phyloP scores from a whole-genome alignment of 257 asterid genomes.

The Cinchona pubescens region DNA sequence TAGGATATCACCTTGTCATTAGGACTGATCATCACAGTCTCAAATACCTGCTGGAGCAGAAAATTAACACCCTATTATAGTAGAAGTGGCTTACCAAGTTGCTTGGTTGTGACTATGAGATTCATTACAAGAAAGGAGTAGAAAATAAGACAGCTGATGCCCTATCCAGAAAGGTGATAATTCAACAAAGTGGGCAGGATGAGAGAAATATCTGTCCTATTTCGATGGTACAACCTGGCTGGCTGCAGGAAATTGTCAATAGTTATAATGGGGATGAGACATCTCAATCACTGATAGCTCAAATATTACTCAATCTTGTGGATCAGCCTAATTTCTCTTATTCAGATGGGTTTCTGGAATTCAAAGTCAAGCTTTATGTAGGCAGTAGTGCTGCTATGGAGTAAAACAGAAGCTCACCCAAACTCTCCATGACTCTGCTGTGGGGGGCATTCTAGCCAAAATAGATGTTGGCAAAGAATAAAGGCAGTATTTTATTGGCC shows the following conservation, averaged over 20 bases:
- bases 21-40: not conserved
- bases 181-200: too few relatives aligned
- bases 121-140: not conserved
- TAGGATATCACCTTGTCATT: not conserved
- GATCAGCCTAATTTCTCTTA: too few relatives aligned
- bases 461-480: not conserved
- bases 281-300: too few relatives aligned
- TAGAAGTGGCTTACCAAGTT: not conserved
- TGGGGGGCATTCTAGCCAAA: not conserved
- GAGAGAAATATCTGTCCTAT: too few relatives aligned
- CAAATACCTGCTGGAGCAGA: not conserved
- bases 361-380: not conserved
- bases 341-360: too few relatives aligned
- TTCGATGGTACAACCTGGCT: too few relatives aligned
- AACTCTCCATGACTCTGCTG: not conserved
- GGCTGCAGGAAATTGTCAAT: too few relatives aligned
- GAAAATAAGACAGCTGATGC: constrained; percentile 8
- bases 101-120: constrained; percentile 1
- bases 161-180: constrained; percentile 1
- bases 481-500: not conserved
- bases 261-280: too few relatives aligned
- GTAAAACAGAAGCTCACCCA: rapidly evolving
- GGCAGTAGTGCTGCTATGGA: too few relatives aligned
- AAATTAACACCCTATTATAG: not conserved
- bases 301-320: too few relatives aligned